Percentiles rank a stretch among this genome's conserved stretches.
These are phyloP conservation scores for Candolleomyces efflorescens DNA, from an alignment of 768 basidiomycete genomes.

Conservation along the genomic window DNA sequence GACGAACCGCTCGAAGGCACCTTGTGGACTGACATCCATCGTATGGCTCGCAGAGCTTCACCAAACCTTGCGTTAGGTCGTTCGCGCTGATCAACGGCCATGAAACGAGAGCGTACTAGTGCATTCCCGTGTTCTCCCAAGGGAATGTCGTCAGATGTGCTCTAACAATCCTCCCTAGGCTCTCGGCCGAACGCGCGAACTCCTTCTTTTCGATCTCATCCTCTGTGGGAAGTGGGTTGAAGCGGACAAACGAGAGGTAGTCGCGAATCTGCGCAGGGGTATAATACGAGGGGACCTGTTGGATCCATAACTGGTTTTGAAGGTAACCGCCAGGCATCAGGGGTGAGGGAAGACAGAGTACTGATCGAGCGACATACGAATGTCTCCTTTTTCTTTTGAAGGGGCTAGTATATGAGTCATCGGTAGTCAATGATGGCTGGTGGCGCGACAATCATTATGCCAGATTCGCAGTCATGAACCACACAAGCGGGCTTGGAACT, in stretches of 20 bases:
- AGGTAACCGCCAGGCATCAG: not conserved
- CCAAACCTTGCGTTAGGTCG: not conserved
- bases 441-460: no score
- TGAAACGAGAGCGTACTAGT: constrained; percentile 29
- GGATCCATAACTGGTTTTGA: constrained; percentile 18
- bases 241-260: constrained; percentile 15
- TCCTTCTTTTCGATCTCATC: constrained; percentile 3
- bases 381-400: no score
- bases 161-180: constrained; percentile 20
- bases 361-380: no score
- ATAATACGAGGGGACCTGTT: constrained; percentile 16
- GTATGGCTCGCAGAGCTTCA: constrained; percentile 19
- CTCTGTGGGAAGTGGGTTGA: not conserved
- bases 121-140: constrained; percentile 35
- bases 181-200: constrained; percentile 24
- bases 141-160: constrained; percentile 29
- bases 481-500: no score
- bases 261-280: constrained; percentile 15
- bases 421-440: no score
- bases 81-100: not conserved
- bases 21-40: constrained; percentile 22
- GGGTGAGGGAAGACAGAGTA: not conserved
- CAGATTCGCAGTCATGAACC: no score
- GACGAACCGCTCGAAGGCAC: constrained; percentile 18
- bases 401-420: no score